Evolutionary conservation across 2,329 filamentous ascomycete species (phyloP), one percentile per base, ranked within the genome.

Genomic region (Madurella mycetomatis): DNA sequence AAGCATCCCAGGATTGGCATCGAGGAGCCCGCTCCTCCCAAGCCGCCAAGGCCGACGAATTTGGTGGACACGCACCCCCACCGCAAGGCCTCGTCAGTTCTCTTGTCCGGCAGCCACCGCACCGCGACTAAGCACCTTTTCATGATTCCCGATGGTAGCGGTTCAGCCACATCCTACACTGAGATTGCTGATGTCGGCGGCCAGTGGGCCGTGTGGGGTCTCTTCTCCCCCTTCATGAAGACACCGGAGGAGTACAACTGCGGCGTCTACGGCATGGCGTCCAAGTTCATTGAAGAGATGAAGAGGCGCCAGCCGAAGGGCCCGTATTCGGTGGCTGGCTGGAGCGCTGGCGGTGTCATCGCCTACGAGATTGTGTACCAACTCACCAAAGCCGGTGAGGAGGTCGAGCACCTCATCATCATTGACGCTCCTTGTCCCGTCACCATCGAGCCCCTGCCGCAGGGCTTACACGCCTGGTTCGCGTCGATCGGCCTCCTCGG

Each of bases 341-440:
- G 87, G 87, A 88, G 83, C n/a, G 87, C 86, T 1, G 88, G 87
- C 25, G 87, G 87, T 37, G 85, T 89, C 46, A 84, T 85, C 55
- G 85, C 86, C 41, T 89, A 82, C 63, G 83, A 87, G 61, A 83
- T 84, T 9, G 79, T 83, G 15, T 78, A 79, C 51, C 80, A 85
- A 58, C 75, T 88, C 15, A 76, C 76, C 54, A 76, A 77, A 57
- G 76, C 75, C 2, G 79, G 80, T 15, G 80, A 87, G 43, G 66
- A 66, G 16, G 82, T 87, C 4, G 78, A 81, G 5, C 73, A 80
- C 49, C 74, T 88, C 11, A 74, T 88, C 50, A 74, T 88, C 49
- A 81, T 89, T 47, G 86, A 89, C 64, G 76, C 83, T 0, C 85
- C 85, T 0, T 84, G 81, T 65, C 85, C 85, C 1, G 73, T 85